phyloP scores from a whole-genome alignment of 106 monocot species.

The Platanthera zijinensis region DNA sequence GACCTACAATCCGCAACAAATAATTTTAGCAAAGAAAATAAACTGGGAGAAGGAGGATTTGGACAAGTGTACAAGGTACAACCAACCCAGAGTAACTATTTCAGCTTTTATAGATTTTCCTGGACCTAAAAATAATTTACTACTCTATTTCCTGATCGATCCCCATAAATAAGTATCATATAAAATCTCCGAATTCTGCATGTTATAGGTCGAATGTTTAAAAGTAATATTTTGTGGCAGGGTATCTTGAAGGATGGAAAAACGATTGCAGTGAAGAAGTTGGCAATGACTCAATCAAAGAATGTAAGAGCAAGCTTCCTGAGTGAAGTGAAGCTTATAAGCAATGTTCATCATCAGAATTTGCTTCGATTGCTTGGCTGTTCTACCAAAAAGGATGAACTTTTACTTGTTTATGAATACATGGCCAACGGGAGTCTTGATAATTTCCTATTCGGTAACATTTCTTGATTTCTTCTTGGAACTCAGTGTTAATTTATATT shows the following conservation, averaged over 20 bases:
- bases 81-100: neutral
- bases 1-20: slow-evolving; percentile 58
- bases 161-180: neutral
- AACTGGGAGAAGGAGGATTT: slow-evolving; percentile 69
- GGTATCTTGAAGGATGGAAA: slow-evolving; percentile 50
- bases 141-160: neutral
- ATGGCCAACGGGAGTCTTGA: slow-evolving; percentile 74
- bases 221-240: slow-evolving; percentile 15
- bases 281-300: slow-evolving; percentile 35
- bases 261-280: slow-evolving; percentile 53
- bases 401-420: slow-evolving; percentile 71
- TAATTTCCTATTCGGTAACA: slow-evolving; percentile 61
- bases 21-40: slow-evolving; percentile 50
- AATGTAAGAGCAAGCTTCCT: slow-evolving; percentile 35
- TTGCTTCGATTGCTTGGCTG: slow-evolving; percentile 64
- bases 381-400: slow-evolving; percentile 42
- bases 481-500: neutral
- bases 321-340: slow-evolving; percentile 69
- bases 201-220: neutral
- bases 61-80: slow-evolving; percentile 60
- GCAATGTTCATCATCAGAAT: slow-evolving; percentile 75
- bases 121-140: neutral
- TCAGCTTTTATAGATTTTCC: neutral
- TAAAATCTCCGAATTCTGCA: neutral
- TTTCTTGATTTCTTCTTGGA: neutral